Evolutionary conservation across 2,329 filamentous ascomycete species (phyloP), one percentile per base, ranked within the genome.

Genomic region (Leptographium wingfieldii): DNA sequence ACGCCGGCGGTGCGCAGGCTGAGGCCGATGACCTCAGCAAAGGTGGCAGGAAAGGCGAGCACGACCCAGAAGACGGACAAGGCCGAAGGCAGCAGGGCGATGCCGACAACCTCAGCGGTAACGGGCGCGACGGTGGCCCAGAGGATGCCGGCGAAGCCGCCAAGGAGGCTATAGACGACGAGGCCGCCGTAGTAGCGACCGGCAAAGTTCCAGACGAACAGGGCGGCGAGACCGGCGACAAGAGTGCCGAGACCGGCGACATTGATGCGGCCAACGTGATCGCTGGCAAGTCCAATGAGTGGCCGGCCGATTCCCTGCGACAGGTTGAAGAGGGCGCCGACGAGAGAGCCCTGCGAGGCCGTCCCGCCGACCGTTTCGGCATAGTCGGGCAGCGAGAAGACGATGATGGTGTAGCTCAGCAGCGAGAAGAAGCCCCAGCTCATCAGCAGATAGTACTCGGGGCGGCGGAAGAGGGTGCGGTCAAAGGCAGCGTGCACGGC

Each of bases 361-460:
- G 77, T 77, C 35, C 91, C 78, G 1, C 88, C 88, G 52, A 91
- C 80, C 5, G 78, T 79, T 60, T 80, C 78, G 46, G 85, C 85
- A 67, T 90, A 92, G 68, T 86, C 88, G 16, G 88, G 84, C 54
- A 92, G 73, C 12, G 83, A 87, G 71, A 91, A 92, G 53, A 91
- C 78, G n/a, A 91, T 77, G 5, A 90, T 85, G 31, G 88, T 78
- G 66, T 92, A 92, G 5, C 80, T 87, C 16, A 92, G 73, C 73
- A 92, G 82, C 62, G 80, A 84, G 63, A 92, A 84, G 70, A 84
- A 83, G 9, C 85, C 85, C 75, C 85, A 94, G 2, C 72, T 76
- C 46, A 89, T 70, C 14, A 89, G 75, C 2, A 90, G 73, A 31
- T 84, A 69, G 64, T 86, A 90, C 67, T 89, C 82, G 0, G 74